Percentiles rank a stretch among this genome's conserved stretches.
These are phyloP conservation scores for Pleomassaria siparia DNA, from an alignment of 2,329 filamentous ascomycete genomes.

Conservation along the genomic window DNA sequence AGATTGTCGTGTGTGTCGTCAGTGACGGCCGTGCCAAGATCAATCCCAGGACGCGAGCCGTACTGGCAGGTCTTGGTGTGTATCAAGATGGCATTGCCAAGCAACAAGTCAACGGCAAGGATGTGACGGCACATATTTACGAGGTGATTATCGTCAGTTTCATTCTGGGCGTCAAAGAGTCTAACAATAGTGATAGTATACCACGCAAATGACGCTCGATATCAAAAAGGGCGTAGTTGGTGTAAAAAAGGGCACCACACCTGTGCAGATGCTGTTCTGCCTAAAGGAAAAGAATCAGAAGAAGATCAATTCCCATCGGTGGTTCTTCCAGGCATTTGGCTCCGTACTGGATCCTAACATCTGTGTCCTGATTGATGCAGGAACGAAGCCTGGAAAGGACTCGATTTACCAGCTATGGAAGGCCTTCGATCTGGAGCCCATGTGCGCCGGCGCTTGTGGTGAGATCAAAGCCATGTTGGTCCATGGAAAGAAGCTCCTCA, in stretches of 20 bases:
- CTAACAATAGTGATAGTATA: constrained; percentile 57
- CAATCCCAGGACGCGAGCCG: constrained; percentile 84
- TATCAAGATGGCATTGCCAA: constrained; percentile 99
- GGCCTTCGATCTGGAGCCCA: constrained; percentile 94
- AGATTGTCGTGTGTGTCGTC: constrained; percentile 97
- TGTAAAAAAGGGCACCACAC: constrained; percentile 79
- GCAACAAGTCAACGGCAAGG: constrained; percentile 94
- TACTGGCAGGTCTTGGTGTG: constrained; percentile 89
- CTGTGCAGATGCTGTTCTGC: constrained; percentile 96
- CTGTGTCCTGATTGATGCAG: constrained; percentile 92
- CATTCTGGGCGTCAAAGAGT: constrained; percentile 6
- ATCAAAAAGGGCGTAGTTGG: constrained; percentile 89
- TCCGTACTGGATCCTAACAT: constrained; percentile 92
- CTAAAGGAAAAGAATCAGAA: constrained; percentile 99
- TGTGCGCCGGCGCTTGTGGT: constrained; percentile 95
- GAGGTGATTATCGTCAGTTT: constrained; percentile 45
- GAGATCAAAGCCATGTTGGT: constrained; percentile 99
- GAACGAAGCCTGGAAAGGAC: constrained; percentile 89
- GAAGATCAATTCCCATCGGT: constrained; percentile 99
- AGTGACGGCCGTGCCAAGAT: constrained; percentile 97
- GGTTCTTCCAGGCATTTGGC: constrained; percentile 98
- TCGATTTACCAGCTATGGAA: constrained; percentile 99
- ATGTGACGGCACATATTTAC: constrained; percentile 97
- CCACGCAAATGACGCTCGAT: constrained; percentile 80
- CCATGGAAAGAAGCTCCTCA: constrained; percentile 82